phyloP scores from a whole-genome alignment of 306 rosid species.

The Vicia sativa region DNA sequence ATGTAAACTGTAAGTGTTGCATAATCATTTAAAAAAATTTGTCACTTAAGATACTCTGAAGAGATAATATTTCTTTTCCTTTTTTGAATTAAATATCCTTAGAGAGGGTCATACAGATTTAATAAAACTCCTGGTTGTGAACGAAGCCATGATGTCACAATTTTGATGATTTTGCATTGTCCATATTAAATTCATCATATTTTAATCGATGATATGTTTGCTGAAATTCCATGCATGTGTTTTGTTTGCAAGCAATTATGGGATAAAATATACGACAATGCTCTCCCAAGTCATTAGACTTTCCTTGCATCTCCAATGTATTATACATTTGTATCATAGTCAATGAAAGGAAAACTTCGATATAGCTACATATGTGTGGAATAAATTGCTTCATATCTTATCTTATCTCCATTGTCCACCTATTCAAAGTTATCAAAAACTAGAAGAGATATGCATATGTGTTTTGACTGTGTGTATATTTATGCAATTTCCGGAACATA shows the following conservation, averaged over 20 bases:
- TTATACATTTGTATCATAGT: not conserved
- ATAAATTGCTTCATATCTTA: not conserved
- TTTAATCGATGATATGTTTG: not conserved
- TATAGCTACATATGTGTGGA: slow-evolving; percentile 9
- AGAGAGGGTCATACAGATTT: slow-evolving; percentile 23
- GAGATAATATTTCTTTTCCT: not conserved
- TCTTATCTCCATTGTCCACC: not conserved
- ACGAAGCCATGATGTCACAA: slow-evolving; percentile 38
- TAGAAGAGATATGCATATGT: not conserved
- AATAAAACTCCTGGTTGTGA: slow-evolving; percentile 6
- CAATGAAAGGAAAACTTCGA: not conserved
- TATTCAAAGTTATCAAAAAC: too few species aligned
- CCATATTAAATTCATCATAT: slow-evolving; percentile 27
- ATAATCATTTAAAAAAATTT: not conserved
- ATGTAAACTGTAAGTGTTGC: not conserved
- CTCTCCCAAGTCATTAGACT: not conserved
- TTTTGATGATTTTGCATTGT: slow-evolving; percentile 5
- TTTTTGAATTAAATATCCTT: not conserved
- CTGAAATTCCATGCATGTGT: not conserved
- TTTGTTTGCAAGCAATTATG: not conserved
- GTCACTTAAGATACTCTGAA: not conserved
- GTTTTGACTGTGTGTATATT: too few species aligned
- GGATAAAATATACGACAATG: not conserved
- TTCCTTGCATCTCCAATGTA: slow-evolving; percentile 24
- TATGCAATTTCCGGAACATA: too few species aligned